phyloP scores from a whole-genome alignment of 1,284 basidiomycete species.

The Ustilago vetiveriae region DNA sequence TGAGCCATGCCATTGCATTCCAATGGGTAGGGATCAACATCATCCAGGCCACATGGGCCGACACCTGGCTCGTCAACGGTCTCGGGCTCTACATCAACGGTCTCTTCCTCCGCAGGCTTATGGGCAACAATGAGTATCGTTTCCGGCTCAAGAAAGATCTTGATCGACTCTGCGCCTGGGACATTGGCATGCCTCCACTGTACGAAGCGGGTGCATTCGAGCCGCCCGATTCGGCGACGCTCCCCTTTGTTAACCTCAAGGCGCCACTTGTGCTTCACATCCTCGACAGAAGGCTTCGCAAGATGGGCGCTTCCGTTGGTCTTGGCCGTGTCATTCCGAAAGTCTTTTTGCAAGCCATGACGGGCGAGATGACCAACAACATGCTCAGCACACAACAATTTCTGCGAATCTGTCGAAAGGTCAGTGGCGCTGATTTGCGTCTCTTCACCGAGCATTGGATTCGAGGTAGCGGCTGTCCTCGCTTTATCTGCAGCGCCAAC shows the following conservation, averaged over 20 bases:
- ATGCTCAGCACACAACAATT: constrained; percentile 89
- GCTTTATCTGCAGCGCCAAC: constrained; percentile 85
- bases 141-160: constrained; percentile 96
- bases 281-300: constrained; percentile 89
- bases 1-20: constrained; percentile 83
- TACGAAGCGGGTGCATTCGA: constrained; percentile 86
- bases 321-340: constrained; percentile 94
- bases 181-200: constrained; percentile 89
- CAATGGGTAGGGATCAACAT: constrained; percentile 99
- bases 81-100: constrained; percentile 89
- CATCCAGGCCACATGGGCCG: constrained; percentile 90
- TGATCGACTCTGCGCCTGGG: constrained; percentile 87
- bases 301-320: constrained; percentile 93
- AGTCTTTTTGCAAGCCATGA: constrained; percentile 91
- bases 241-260: constrained; percentile 88
- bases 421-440: constrained; percentile 80
- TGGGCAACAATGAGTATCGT: constrained; percentile 97
- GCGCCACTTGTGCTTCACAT: constrained; percentile 94
- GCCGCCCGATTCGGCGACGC: constrained; percentile 69
- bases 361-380: constrained; percentile 82
- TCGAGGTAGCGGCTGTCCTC: constrained; percentile 94
- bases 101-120: constrained; percentile 83
- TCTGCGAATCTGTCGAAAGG: constrained; percentile 89
- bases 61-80: constrained; percentile 95
- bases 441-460: constrained; percentile 98